Evolutionary conservation across 164 flowering plant species (phyloP).

Genomic region (Annona squamosa): DNA sequence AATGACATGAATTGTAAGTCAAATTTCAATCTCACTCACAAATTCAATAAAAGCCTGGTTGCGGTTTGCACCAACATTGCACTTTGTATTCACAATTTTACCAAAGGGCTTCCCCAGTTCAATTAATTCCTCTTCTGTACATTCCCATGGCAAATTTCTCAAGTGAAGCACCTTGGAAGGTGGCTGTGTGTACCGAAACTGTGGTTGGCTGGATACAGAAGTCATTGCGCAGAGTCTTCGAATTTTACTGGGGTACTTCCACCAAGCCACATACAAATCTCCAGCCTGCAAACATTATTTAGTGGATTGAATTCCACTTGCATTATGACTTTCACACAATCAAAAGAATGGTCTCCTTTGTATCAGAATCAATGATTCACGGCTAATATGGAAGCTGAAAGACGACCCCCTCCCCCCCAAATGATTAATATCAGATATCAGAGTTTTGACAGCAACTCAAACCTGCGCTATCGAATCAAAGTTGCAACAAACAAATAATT

Average conservation of each 20-base stretch:
- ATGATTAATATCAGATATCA: not conserved
- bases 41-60: slow-evolving; percentile 95
- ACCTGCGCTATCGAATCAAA: not conserved
- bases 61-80: slow-evolving; percentile 90
- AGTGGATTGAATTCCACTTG: not conserved
- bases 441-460: not conserved
- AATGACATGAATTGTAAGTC: not conserved
- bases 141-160: slow-evolving; percentile 96
- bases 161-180: slow-evolving; percentile 97
- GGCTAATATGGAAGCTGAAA: not conserved
- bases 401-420: not conserved
- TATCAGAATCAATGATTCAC: not conserved
- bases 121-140: slow-evolving; percentile 83
- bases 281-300: not conserved
- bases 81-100: slow-evolving; percentile 84
- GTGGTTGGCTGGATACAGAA: slow-evolving; percentile 88
- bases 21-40: slow-evolving; percentile 37
- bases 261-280: not conserved
- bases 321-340: not conserved
- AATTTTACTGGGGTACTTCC: not conserved
- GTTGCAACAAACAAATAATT: not conserved
- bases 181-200: slow-evolving; percentile 86
- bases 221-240: slow-evolving; percentile 35
- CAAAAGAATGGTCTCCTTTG: not conserved
- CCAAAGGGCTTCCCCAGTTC: slow-evolving; percentile 96